A percentile compares a stretch with the other conserved stretches of the same genome.
phyloP scores from a whole-genome alignment of 148 eudicot species.

The Talinum fruticosum region DNA sequence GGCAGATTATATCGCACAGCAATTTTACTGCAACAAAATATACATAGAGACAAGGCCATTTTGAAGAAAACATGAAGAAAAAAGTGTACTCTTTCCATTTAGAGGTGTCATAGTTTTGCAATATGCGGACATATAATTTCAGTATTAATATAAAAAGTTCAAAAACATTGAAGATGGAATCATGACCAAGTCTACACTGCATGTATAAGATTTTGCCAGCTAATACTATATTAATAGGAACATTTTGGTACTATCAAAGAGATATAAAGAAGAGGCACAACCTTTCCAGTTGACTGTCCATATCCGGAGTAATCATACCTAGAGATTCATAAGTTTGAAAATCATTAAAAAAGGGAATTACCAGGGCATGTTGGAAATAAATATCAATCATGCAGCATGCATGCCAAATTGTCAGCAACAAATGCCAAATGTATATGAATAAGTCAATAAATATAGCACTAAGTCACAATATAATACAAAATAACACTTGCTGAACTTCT shows the following conservation, averaged over 20 bases:
- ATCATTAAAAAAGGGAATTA: not conserved
- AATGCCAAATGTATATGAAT: not conserved
- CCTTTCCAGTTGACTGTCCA: constrained; percentile 98
- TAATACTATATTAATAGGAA: too few relatives aligned
- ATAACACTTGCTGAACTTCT: not conserved
- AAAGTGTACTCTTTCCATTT: too few relatives aligned
- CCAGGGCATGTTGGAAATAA: not conserved
- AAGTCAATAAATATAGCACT: not conserved
- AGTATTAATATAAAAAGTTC: not conserved
- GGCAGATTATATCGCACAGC: not conserved
- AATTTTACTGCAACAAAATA: not conserved
- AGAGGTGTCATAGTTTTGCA: too few relatives aligned
- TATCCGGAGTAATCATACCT: constrained; percentile 99
- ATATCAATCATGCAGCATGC: not conserved
- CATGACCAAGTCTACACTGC: too few relatives aligned
- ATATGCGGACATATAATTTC: too few relatives aligned
- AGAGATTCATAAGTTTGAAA: constrained; percentile 12
- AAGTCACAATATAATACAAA: not conserved
- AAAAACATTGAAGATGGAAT: not conserved
- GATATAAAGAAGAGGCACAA: constrained; percentile 18
- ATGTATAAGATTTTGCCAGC: too few relatives aligned
- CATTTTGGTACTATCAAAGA: not conserved
- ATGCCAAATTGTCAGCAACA: not conserved
- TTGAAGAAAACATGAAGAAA: not conserved
- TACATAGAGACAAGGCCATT: not conserved